A percentile compares a stretch with the other conserved stretches of the same genome.
These are phyloP conservation scores for Dalbergia cultrata DNA, from an alignment of 306 rosid genomes.

Conservation along the genomic window DNA sequence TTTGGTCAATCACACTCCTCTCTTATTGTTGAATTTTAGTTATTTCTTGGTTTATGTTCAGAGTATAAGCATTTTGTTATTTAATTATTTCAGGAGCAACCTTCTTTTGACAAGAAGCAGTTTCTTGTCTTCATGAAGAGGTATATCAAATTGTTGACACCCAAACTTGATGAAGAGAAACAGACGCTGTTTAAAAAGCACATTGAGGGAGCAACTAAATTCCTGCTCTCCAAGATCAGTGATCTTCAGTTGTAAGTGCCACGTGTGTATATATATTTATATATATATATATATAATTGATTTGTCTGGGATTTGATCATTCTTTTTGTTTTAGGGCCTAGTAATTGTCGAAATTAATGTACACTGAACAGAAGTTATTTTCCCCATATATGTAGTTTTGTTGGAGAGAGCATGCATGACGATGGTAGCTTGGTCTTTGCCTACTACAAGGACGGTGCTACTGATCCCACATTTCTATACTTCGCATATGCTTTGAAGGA, in stretches of 20 bases:
- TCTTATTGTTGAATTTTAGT: neutral
- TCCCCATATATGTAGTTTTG: conserved; percentile 62
- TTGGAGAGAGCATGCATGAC: conserved; percentile 90
- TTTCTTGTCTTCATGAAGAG: conserved; percentile 70
- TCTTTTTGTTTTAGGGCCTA: neutral
- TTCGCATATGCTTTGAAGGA: conserved; percentile 77
- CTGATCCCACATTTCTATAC: conserved; percentile 84
- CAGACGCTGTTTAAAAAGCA: conserved; percentile 66
- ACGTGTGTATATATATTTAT: neutral
- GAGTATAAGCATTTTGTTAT: neutral
- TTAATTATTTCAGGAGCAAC: conserved; percentile 75
- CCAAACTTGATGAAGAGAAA: conserved; percentile 62
- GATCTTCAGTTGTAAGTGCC: conserved; percentile 82
- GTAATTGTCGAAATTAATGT: neutral
- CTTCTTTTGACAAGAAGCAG: conserved; percentile 78
- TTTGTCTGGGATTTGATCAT: neutral
- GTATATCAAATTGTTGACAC: conserved; percentile 72
- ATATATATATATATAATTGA: no score
- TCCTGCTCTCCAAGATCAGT: conserved; percentile 66
- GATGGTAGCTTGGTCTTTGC: conserved; percentile 76
- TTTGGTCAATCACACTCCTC: neutral
- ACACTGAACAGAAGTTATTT: neutral
- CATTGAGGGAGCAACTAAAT: conserved; percentile 85
- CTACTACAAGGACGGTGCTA: conserved; percentile 87
- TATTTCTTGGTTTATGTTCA: neutral